Evolutionary conservation across 2,329 filamentous ascomycete genomes (phyloP).

Genomic region (Amauroascus verrucosus): DNA sequence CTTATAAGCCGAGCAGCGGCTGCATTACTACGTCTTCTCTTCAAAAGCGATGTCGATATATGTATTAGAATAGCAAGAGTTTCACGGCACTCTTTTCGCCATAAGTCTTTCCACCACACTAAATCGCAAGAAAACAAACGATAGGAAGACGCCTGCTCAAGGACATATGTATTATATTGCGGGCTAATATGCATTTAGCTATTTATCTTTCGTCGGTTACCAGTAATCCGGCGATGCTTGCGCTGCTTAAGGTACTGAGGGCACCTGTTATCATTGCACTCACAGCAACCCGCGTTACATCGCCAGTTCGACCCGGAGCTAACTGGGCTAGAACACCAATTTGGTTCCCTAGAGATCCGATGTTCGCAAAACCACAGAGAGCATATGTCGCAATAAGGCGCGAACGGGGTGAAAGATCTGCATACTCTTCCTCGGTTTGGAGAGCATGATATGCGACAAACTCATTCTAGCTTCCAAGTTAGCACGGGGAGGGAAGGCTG

Average conservation of each 20-base stretch:
- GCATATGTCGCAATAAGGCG: slow-evolving; percentile 77
- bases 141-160: neutral
- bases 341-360: slow-evolving; percentile 77
- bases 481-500: slow-evolving; percentile 13
- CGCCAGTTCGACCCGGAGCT: slow-evolving; percentile 60
- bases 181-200: neutral
- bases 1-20: neutral
- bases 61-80: too few species aligned
- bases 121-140: too few species aligned
- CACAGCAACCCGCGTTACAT: slow-evolving; percentile 64
- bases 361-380: slow-evolving; percentile 72
- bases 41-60: too few species aligned
- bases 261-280: slow-evolving; percentile 70
- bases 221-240: slow-evolving; percentile 66
- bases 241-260: slow-evolving; percentile 67
- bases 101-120: too few species aligned
- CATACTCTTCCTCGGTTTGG: slow-evolving; percentile 44
- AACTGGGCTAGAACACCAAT: slow-evolving; percentile 80
- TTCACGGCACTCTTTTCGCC: too few species aligned
- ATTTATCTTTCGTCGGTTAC: slow-evolving; percentile 43
- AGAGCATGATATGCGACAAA: slow-evolving; percentile 61
- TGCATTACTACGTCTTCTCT: neutral
- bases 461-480: slow-evolving; percentile 49
- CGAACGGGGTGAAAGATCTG: slow-evolving; percentile 56
- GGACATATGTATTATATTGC: neutral